A percentile compares a stretch with the other conserved stretches of the same genome.
Evolutionary conservation across 805 yeast species (phyloP).

Genomic region (Schizosaccharomyces lindneri): DNA sequence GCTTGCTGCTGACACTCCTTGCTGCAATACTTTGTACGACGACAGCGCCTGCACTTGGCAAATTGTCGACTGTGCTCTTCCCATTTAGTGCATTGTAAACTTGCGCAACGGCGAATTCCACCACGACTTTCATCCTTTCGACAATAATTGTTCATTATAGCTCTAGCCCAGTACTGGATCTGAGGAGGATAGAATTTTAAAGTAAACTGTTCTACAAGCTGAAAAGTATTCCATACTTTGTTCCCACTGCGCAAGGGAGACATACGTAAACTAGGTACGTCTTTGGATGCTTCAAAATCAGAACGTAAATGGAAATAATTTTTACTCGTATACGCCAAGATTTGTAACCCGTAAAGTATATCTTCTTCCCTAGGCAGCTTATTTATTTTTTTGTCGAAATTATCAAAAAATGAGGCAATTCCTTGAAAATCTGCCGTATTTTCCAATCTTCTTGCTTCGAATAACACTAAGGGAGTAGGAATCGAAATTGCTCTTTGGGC

Average conservation of each 20-base stretch:
- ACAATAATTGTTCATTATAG: slow-evolving; percentile 90
- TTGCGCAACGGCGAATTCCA: slow-evolving; percentile 87
- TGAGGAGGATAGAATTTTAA: slow-evolving; percentile 44
- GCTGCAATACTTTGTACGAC: slow-evolving; percentile 83
- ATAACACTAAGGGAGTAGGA: background rate
- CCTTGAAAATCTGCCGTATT: background rate
- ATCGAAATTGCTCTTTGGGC: background rate
- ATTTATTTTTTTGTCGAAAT: background rate
- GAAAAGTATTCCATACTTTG: slow-evolving; percentile 27
- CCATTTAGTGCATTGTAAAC: slow-evolving; percentile 83
- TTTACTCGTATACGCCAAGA: slow-evolving; percentile 79
- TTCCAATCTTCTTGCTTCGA: background rate
- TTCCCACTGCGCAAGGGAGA: slow-evolving; percentile 9
- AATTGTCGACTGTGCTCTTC: slow-evolving; percentile 74
- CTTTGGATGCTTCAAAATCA: slow-evolving; percentile 45
- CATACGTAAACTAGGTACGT: slow-evolving; percentile 33
- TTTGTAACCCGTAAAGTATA: slow-evolving; percentile 76
- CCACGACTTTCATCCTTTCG: slow-evolving; percentile 67
- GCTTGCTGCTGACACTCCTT: slow-evolving; percentile 76
- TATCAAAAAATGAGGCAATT: background rate
- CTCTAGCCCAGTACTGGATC: slow-evolving; percentile 88
- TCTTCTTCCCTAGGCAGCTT: slow-evolving; percentile 68
- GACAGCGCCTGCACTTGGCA: slow-evolving; percentile 84
- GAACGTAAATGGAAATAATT: slow-evolving; percentile 51
- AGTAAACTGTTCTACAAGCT: slow-evolving; percentile 78